Evolutionary conservation across 352 stramenopile species (phyloP), one percentile per base, ranked within the genome.

Genomic region (Globisporangium polare): DNA sequence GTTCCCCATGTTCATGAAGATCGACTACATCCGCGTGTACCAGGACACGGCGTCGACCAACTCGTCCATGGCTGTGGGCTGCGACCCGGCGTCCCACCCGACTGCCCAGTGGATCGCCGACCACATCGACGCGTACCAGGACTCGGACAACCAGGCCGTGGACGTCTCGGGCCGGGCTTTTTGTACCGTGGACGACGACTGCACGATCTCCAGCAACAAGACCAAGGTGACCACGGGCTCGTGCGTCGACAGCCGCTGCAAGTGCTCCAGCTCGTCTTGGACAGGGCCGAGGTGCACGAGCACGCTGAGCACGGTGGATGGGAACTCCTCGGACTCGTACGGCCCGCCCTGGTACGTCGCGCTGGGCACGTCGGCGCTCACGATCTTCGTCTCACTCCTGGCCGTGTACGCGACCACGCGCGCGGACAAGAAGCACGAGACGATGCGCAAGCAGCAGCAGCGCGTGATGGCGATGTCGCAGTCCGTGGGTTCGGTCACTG

Each of bases 1-100:
- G 0, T 85, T 91, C 53, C 82, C 80, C 1, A 77, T 91, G 74
- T 71, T 77, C 53, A 56, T 93, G 46, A 86, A 86, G 53, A 69
- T 93, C 45, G 83, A 90, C 63, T 90, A 90, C 67, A 72, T 92
- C 35, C 83, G 83, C 7, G 65, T 90, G 47, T 90, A 89, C 53
- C 83, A 92, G 66, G 76, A 89, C 39, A 53, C 67, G 39, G 51
- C 67, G 39, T 69, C 67, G 0, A 8, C 39, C 2, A 27, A 22
- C 12, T 88, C 78, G 0, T 67, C 47, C 0, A 90, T 90, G 81
- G 68, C 66, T 2, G 60, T 86, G 0, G 74, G 73, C 0, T 91
- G 83, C 39, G 75, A 93, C 62, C 83, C 83, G 0, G 52, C 53
- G 24, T 73, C 77, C 4, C 81, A 92, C 53, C 81, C 84, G 0